Percentiles rank a stretch among this genome's conserved stretches.
phyloP scores from a whole-genome alignment of 23 red algal genomes.

The Pyropia haitanensis region DNA sequence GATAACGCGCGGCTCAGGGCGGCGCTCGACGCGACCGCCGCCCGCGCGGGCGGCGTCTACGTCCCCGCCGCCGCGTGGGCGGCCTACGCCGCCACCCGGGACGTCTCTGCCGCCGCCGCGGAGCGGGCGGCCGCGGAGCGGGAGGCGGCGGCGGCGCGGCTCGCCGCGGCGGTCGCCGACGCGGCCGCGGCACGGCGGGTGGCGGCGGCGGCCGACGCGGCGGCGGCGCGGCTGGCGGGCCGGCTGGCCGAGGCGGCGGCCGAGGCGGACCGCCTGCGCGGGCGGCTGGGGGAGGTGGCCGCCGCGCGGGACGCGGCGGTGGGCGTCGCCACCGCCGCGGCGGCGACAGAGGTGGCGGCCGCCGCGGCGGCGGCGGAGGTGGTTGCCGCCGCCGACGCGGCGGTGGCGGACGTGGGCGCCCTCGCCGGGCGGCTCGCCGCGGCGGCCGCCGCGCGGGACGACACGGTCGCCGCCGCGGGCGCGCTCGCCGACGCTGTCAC shows the following conservation, averaged over 20 bases:
- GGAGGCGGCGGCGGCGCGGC: conserved; percentile 26
- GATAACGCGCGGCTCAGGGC: conserved; percentile 31
- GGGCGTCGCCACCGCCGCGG: conserved; percentile 24
- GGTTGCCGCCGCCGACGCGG: conserved; percentile 10
- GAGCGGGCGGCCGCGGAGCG: neutral
- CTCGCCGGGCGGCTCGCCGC: conserved; percentile 30
- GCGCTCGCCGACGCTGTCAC: too few relatives aligned
- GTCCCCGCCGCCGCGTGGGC: conserved; percentile 66
- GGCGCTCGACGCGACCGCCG: conserved; percentile 31
- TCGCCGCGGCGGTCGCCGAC: conserved; percentile 6
- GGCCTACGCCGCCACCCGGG: conserved; percentile 9
- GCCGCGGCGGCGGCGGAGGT: conserved; percentile 29
- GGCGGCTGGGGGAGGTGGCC: neutral
- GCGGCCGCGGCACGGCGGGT: neutral
- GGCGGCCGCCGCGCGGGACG: conserved; percentile 2
- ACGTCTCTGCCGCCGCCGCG: too few relatives aligned
- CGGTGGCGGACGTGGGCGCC: conserved; percentile 21
- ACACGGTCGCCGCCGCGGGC: too few relatives aligned
- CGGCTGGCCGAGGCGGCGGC: conserved; percentile 11
- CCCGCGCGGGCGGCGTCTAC: conserved; percentile 67
- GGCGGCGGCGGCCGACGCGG: conserved; percentile 16
- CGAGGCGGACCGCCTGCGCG: neutral
- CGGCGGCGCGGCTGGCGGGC: neutral
- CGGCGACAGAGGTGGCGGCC: conserved; percentile 27
- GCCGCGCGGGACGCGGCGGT: conserved; percentile 36